Evolutionary conservation across 2,329 filamentous ascomycete species (phyloP), one percentile per base, ranked within the genome.

Genomic region (Beauveria scarabaeidicola): DNA sequence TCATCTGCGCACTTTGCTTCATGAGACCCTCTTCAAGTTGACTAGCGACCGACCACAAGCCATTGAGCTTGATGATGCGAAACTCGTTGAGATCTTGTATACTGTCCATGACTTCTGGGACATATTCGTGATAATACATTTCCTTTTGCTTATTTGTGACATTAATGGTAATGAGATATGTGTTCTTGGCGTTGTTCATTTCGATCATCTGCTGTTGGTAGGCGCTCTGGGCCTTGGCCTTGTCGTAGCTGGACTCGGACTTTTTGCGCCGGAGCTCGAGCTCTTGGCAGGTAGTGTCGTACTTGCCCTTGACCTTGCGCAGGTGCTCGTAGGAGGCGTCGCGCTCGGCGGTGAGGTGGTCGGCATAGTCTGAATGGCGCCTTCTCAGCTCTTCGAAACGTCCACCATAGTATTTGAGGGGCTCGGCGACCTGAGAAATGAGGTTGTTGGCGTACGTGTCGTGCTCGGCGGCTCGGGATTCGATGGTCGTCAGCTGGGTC

Each of bases 161-260:
- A 70, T 96, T 96, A 76, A 99, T 96, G 62, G 86, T 83, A 68
- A 99, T 96, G 62, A 99, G 78, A 70, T 99, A 99, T n/a, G 89
- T 91, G 72, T 99, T 99, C 79, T 99, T 99, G 72, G 88, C 83
- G 71, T 99, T 99, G 75, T 94, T 90, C 94, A 97, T 97, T 66
- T 99, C 94, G 62, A 87, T 77, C 62, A 95, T 81, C 73, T 97
- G 93, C 70, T 96, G 91, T 69, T 96, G 90, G 74, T 96, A 99
- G 41, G 90, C 86, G 70, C 85, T 88, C 70, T 96, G 90, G 8
- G 93, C 91, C 77, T 97, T 99, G 63, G 84, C 77, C 76, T 96
- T 97, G 72, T 97, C 93, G 69, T 94, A 95, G n/a, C 91, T 86
- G 51, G 88, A 88, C 69, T 99, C 94, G 54, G 89, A 86, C 81